Conservation (phyloP, 768 basidiomycete species). For the Lactifluus subvellereus region DNA sequence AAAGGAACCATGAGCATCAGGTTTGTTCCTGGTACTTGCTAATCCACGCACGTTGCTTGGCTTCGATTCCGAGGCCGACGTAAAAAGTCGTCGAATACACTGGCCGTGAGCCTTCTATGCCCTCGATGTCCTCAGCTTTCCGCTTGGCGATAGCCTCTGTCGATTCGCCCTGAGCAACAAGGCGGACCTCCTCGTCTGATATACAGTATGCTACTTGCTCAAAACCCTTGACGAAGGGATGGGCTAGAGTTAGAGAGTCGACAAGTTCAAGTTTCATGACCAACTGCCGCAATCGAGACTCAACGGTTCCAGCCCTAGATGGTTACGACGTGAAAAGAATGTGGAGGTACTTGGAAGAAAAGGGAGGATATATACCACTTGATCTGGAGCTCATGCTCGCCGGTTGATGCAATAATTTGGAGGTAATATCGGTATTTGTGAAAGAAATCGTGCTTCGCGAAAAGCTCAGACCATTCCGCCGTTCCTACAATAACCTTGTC, state of each 20-base stretch:
- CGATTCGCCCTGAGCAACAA: constrained; percentile 84
- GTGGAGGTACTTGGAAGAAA: neutral
- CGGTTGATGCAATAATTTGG: constrained; percentile 91
- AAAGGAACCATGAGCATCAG: constrained; percentile 18
- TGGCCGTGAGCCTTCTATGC: constrained; percentile 66
- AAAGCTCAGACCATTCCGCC: constrained; percentile 89
- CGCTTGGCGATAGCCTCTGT: constrained; percentile 65
- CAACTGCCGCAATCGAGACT: constrained; percentile 90
- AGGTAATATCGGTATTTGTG: constrained; percentile 94
- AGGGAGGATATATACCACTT: constrained; percentile 68
- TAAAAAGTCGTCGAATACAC: constrained; percentile 98
- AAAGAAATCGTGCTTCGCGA: constrained; percentile 94
- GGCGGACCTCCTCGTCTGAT: constrained; percentile 79
- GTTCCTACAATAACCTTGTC: constrained; percentile 84
- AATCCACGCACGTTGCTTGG: constrained; percentile 70
- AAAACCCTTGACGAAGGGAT: constrained; percentile 94
- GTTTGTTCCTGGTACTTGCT: constrained; percentile 9
- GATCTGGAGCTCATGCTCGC: constrained; percentile 73
- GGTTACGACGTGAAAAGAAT: constrained; percentile 3
- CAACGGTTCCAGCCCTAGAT: constrained; percentile 88
- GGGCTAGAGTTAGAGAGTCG: constrained; percentile 84
- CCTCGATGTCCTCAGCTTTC: constrained; percentile 72
- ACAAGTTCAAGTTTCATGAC: constrained; percentile 98
- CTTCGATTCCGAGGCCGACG: constrained; percentile 88
- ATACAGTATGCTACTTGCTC: constrained; percentile 82